Conservation (phyloP, 164 flowering plant genomes). For the Annona squamosa region DNA sequence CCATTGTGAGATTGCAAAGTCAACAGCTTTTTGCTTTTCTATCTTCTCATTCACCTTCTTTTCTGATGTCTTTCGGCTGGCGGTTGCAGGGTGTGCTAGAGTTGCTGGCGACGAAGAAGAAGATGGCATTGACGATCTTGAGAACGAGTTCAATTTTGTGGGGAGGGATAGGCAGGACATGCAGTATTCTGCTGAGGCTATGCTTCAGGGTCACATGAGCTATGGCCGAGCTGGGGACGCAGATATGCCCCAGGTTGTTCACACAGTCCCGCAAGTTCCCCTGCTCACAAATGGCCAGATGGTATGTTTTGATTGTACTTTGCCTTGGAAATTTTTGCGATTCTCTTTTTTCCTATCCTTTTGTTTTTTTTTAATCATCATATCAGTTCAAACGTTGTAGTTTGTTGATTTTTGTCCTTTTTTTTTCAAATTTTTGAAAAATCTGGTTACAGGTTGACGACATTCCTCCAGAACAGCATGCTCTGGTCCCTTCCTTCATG, state of each 20-base stretch:
- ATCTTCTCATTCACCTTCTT: background rate
- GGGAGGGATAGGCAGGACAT: conserved; percentile 24
- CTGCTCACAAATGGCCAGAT: conserved; percentile 36
- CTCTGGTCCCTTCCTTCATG: conserved; percentile 43
- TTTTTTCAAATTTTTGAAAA: background rate
- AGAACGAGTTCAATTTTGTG: conserved; percentile 44
- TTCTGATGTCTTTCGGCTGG: background rate
- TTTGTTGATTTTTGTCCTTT: background rate
- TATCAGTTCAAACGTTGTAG: no score
- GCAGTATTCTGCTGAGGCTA: conserved; percentile 30
- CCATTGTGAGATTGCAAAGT: background rate
- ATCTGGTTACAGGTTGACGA: conserved; percentile 33
- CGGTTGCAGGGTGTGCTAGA: conserved; percentile 44
- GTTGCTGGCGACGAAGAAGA: conserved; percentile 65
- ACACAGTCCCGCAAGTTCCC: conserved; percentile 35
- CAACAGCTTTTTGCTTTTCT: background rate
- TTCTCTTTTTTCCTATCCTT: background rate
- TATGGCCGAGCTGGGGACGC: conserved; percentile 30
- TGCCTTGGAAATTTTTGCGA: background rate
- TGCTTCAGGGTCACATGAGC: conserved; percentile 35
- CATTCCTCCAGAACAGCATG: conserved; percentile 48
- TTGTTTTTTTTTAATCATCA: background rate
- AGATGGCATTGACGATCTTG: conserved; percentile 50
- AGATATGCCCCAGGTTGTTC: conserved; percentile 33
- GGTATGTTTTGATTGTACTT: conserved; percentile 12